Evolutionary conservation across 129 eudicot species (phyloP), one percentile per base, ranked within the genome.

Genomic region (Mikania micrantha): DNA sequence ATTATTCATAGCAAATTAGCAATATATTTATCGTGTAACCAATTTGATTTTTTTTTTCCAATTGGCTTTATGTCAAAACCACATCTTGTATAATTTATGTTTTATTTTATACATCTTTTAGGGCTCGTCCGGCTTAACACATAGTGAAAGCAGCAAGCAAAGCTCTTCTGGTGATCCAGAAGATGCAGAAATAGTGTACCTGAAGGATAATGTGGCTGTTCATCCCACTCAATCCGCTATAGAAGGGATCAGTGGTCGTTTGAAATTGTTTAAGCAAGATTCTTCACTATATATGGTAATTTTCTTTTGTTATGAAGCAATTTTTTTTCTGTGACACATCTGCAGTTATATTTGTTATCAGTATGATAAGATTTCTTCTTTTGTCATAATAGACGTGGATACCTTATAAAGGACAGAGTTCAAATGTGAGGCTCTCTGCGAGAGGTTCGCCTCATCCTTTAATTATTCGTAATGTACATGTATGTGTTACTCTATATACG

Each of bases 361-460:
- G 47, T 53, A 54, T 58, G 27, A 47, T 71, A 70, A 62, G 57
- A 63, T 13, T 66, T 61, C 12, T 50, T 27, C n/a, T n/a, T 41
- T 69, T 61, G 29, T 49, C 45, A 70, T 72, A 47, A 70, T 28
- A 94, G 99, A 83, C 97, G 11, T 94, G 99, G 99, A 85, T 90
- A 72, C 99, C 99, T 1, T 94, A 87, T 64, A 90, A 85, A 83
- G 99, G 93, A 31, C 92, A 88, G 44, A 85, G 78, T 77, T 82
- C 93, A 50, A 85, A 79, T 81, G 87, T 89, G 7, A 84, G 88
- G 76, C 77, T 89, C 66, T 87, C 97, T 8, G 95, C 85, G 77
- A 87, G 79, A 94, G 99, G 99, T 93, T 34, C 64, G 83, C 52
- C 53, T 69, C 9, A 20, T 42, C 41, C 67, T 44, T 56, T 57